A percentile compares a stretch with the other conserved stretches of the same genome.
These are phyloP conservation scores for Senecio squalidus DNA, from an alignment of 140 eudicot species.

Conservation along the genomic window DNA sequence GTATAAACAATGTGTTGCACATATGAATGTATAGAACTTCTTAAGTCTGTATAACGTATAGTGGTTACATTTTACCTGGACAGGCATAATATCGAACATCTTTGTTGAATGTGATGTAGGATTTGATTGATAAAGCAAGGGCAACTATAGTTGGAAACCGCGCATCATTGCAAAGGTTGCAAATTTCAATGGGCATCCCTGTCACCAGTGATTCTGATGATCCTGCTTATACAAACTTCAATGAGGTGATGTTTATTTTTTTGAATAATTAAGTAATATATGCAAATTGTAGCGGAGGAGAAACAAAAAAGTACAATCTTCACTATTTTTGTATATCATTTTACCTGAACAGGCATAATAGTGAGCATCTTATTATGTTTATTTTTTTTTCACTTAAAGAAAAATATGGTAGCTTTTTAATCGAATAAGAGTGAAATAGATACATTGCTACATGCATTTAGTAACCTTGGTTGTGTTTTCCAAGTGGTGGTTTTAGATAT, in stretches of 20 bases:
- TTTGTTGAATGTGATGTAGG: slow-evolving; percentile 35
- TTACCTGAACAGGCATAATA: no score
- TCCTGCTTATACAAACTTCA: slow-evolving; percentile 62
- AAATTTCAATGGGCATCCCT: slow-evolving; percentile 63
- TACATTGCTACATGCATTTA: background rate
- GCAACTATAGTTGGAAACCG: slow-evolving; percentile 69
- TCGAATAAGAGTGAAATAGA: no score
- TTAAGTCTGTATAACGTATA: no score
- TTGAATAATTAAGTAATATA: background rate
- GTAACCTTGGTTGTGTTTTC: slow-evolving; percentile 66
- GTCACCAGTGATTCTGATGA: slow-evolving; percentile 69
- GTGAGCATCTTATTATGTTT: no score
- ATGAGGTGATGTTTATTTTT: slow-evolving; percentile 44
- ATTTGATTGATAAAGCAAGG: slow-evolving; percentile 87
- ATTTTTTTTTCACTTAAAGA: background rate
- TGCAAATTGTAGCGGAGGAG: background rate
- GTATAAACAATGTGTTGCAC: no score
- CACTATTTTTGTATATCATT: no score
- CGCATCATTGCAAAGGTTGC: slow-evolving; percentile 56
- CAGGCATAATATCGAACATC: background rate
- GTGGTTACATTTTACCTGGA: no score
- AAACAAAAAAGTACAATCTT: no score
- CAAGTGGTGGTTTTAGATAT: slow-evolving; percentile 69
- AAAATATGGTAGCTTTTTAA: background rate
- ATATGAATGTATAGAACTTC: no score